phyloP scores from a whole-genome alignment of 2,329 filamentous ascomycete genomes.

The Seiridium unicorne region DNA sequence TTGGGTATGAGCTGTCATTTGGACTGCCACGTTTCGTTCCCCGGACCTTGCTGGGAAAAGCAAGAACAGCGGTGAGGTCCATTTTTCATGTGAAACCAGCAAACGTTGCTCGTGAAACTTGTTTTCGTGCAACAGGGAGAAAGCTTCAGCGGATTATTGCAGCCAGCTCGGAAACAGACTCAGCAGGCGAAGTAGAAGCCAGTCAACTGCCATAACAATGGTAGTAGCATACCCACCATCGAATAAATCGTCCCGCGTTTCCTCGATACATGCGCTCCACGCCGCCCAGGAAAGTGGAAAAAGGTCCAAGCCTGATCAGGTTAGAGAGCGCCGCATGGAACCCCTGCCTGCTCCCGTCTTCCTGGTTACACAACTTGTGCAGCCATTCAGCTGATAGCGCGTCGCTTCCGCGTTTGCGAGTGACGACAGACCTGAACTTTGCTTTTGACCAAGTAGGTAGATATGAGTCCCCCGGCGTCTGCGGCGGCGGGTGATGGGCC shows the following conservation, averaged over 20 bases:
- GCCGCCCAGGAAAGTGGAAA: neutral
- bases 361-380: conserved; percentile 1
- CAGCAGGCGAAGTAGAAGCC: too few relatives aligned
- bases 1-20: too few relatives aligned
- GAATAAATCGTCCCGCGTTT: neutral
- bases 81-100: neutral
- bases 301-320: neutral
- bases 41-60: neutral
- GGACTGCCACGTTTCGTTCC: too few relatives aligned
- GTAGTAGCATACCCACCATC: too few relatives aligned
- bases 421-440: neutral
- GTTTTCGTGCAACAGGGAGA: too few relatives aligned
- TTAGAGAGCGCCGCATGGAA: neutral
- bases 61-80: neutral
- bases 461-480: neutral
- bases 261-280: neutral
- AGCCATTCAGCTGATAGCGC: conserved; percentile 3
- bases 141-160: too few relatives aligned
- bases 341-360: neutral
- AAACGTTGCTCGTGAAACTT: too few relatives aligned
- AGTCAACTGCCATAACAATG: too few relatives aligned
- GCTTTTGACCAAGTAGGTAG: neutral
- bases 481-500: neutral
- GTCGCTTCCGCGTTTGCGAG: conserved; percentile 1
- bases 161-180: too few relatives aligned